Percentiles rank a stretch among this genome's conserved stretches.
Evolutionary conservation across 148 eudicot species (phyloP).

Genomic region (Camellia sinensis): DNA sequence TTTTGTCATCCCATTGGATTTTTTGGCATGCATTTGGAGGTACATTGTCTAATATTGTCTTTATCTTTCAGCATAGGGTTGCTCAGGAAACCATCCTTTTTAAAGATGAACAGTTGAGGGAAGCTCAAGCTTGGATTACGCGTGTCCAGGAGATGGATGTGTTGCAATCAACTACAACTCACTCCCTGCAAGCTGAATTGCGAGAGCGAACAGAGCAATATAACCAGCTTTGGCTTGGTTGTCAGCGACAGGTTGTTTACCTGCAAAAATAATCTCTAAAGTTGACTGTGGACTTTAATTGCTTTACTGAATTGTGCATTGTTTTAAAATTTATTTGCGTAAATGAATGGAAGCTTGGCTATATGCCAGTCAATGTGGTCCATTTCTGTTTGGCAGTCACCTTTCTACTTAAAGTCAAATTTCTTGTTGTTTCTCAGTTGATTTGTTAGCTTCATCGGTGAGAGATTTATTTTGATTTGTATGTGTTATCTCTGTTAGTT

Average conservation of each 20-base stretch:
- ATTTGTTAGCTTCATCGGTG: background rate
- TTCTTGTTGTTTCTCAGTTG: background rate
- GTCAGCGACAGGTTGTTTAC: conserved; percentile 74
- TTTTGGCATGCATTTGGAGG: background rate
- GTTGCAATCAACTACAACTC: conserved; percentile 58
- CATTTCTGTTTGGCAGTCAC: background rate
- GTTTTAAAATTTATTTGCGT: background rate
- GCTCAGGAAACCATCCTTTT: conserved; percentile 69
- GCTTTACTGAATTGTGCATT: background rate
- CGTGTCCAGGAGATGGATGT: conserved; percentile 87
- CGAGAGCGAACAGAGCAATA: conserved; percentile 81
- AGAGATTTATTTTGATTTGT: background rate
- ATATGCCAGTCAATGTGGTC: background rate
- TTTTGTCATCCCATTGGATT: background rate
- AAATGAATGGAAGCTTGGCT: background rate
- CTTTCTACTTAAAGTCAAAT: background rate
- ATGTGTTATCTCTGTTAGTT: conserved; percentile 42
- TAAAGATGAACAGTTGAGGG: conserved; percentile 89
- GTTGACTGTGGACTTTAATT: background rate
- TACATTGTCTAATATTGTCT: conserved; percentile 2
- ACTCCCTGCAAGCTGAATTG: conserved; percentile 74
- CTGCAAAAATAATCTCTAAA: background rate
- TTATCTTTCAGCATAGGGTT: conserved; percentile 66
- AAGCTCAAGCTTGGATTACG: conserved; percentile 84
- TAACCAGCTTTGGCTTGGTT: conserved; percentile 80